Conservation (phyloP, 2,329 filamentous ascomycete genomes). For the Massarina eburnea region DNA sequence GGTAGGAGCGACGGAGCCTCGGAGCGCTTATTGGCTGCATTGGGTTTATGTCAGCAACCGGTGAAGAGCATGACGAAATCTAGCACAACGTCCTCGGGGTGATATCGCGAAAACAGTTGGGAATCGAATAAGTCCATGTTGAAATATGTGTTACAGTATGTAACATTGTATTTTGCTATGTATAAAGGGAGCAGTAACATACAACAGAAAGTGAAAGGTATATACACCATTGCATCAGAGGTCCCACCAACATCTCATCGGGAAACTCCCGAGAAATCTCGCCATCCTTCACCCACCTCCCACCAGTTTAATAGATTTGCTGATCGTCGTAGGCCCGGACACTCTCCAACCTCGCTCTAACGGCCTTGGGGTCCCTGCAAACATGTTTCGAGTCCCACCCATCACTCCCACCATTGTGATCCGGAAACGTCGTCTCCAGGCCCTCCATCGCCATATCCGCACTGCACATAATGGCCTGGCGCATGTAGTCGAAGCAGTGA, state of each 20-base stretch:
- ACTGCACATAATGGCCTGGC: conserved; percentile 36
- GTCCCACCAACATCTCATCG: too few relatives aligned
- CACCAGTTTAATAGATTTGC: conserved; percentile 26
- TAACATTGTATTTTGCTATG: too few relatives aligned
- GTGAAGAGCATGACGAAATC: neutral
- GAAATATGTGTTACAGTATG: too few relatives aligned
- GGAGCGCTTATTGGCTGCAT: neutral
- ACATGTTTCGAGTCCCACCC: conserved; percentile 41
- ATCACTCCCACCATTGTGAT: conserved; percentile 40
- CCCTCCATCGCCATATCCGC: conserved; percentile 38
- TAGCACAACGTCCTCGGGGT: too few relatives aligned
- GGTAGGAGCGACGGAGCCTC: conserved; percentile 1
- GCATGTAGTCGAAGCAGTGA: conserved; percentile 42
- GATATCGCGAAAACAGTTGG: too few relatives aligned
- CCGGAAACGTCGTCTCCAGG: conserved; percentile 37
- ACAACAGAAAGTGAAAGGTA: neutral
- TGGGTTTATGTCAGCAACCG: neutral
- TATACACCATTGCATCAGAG: neutral
- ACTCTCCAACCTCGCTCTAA: conserved; percentile 24
- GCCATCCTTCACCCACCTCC: neutral
- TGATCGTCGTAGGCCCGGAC: conserved; percentile 39
- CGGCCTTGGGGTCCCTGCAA: conserved; percentile 18
- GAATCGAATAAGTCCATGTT: too few relatives aligned
- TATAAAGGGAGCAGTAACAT: neutral
- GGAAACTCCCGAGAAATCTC: neutral